Percentiles rank a stretch among this genome's conserved stretches.
Evolutionary conservation across 2,329 filamentous ascomycete genomes (phyloP).

Genomic region (Periconia digitata): DNA sequence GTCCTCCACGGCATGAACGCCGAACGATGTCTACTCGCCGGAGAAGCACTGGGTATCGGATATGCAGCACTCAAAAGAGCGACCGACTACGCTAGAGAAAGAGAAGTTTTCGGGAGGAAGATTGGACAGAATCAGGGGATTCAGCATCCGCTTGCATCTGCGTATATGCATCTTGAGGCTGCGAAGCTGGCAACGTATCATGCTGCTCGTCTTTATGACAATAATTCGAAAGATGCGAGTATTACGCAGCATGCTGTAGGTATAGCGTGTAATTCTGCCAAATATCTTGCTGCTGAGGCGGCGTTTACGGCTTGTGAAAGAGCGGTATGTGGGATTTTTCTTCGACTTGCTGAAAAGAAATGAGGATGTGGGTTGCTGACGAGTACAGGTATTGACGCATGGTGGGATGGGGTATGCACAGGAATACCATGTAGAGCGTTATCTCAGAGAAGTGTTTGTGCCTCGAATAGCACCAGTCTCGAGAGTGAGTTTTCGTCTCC

Average conservation of each 20-base stretch:
- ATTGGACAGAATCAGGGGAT: slow-evolving; percentile 64
- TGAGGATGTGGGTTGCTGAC: neutral
- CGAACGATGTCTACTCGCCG: slow-evolving; percentile 58
- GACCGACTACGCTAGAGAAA: slow-evolving; percentile 50
- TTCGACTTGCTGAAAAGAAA: too few relatives aligned
- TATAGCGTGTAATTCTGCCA: slow-evolving; percentile 59
- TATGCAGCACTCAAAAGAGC: slow-evolving; percentile 62
- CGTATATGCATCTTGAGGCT: slow-evolving; percentile 63
- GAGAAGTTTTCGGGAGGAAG: slow-evolving; percentile 57
- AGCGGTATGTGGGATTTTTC: slow-evolving; percentile 37
- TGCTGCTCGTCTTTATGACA: slow-evolving; percentile 60
- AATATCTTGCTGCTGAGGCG: slow-evolving; percentile 62
- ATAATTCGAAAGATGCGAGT: slow-evolving; percentile 41
- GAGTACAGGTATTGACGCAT: slow-evolving; percentile 53
- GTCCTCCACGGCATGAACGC: slow-evolving; percentile 54
- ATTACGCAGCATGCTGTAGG: slow-evolving; percentile 53
- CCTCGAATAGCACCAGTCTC: slow-evolving; percentile 63
- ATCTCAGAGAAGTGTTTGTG: slow-evolving; percentile 60
- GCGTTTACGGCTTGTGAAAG: slow-evolving; percentile 62
- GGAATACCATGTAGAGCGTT: slow-evolving; percentile 65
- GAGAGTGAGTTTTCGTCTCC: slow-evolving; percentile 41
- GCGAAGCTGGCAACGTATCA: slow-evolving; percentile 64
- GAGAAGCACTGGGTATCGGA: slow-evolving; percentile 77
- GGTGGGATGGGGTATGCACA: slow-evolving; percentile 66
- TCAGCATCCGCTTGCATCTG: slow-evolving; percentile 59